These are phyloP conservation scores for Tetrahymena thermophila DNA, from an alignment of 73 alveolate genomes.

Conservation along the genomic window DNA sequence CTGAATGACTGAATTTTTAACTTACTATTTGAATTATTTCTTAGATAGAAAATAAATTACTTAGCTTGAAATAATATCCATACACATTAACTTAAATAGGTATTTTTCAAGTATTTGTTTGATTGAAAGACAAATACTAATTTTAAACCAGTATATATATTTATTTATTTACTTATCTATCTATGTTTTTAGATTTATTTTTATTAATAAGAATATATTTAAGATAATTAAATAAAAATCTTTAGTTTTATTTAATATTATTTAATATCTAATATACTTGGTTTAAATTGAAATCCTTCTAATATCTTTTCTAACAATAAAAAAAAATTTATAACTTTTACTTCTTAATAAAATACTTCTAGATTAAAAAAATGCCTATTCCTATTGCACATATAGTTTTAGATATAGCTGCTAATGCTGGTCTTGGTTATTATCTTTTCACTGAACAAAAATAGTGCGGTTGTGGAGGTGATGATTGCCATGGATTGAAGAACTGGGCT, in stretches of 20 bases:
- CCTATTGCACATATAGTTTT: neutral
- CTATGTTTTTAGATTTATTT: neutral
- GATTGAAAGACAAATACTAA: neutral
- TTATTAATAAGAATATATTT: too few species aligned
- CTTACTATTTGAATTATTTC: neutral
- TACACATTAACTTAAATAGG: neutral
- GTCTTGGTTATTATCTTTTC: neutral
- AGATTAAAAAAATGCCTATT: neutral
- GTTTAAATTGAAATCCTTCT: neutral
- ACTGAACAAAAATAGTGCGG: neutral
- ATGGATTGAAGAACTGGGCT: neutral
- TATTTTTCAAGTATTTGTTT: neutral
- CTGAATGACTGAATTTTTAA: neutral
- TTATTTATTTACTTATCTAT: too few species aligned
- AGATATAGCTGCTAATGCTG: neutral
- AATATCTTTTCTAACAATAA: neutral
- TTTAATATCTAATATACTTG: neutral
- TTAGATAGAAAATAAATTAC: neutral
- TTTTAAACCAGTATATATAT: neutral
- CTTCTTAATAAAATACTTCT: neutral
- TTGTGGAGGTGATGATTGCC: neutral
- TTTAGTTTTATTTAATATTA: too few species aligned
- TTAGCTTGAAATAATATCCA: neutral
- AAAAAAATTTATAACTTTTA: neutral
- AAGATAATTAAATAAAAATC: too few species aligned